Percentiles rank a stretch among this genome's conserved stretches.
phyloP scores from a whole-genome alignment of 1,139 yeast species.

The Sugiyamaella novakii region DNA sequence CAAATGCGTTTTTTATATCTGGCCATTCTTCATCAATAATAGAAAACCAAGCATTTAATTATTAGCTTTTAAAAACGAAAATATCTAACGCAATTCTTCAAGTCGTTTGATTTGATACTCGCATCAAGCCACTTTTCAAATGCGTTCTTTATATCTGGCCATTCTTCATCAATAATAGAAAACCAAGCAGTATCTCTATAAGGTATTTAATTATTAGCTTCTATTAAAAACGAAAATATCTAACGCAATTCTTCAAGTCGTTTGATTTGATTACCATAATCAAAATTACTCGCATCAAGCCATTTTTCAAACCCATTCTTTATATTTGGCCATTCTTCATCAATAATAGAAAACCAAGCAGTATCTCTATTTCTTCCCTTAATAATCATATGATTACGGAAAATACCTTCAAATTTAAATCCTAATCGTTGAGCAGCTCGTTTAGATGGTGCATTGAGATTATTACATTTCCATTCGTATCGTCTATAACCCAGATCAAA shows the following conservation, averaged over 20 bases:
- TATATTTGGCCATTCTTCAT: conserved; percentile 38
- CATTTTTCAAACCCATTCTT: conserved; percentile 34
- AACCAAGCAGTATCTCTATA: conserved; percentile 42
- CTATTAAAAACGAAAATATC: too few relatives aligned
- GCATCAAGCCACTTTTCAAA: too few relatives aligned
- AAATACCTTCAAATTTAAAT: conserved; percentile 39
- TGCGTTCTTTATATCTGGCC: too few relatives aligned
- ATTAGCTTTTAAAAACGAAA: too few relatives aligned
- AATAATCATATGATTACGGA: conserved; percentile 37
- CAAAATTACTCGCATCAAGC: conserved; percentile 39
- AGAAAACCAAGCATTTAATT: too few relatives aligned
- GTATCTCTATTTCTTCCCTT: conserved; percentile 42
- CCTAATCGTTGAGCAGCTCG: conserved; percentile 41
- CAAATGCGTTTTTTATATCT: conserved; percentile 30
- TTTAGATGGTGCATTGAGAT: conserved; percentile 37
- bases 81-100: conserved; percentile 19
- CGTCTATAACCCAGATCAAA: conserved; percentile 39
- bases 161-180: conserved; percentile 40
- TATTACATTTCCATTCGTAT: conserved; percentile 43
- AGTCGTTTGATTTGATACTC: too few relatives aligned
- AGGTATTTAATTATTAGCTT: too few relatives aligned
- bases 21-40: too few relatives aligned
- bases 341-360: conserved; percentile 40
- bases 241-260: conserved; percentile 23
- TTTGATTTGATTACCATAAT: conserved; percentile 33